phyloP scores from a whole-genome alignment of 2,329 filamentous ascomycete species.

The Lasiodiplodia hormozganensis region DNA sequence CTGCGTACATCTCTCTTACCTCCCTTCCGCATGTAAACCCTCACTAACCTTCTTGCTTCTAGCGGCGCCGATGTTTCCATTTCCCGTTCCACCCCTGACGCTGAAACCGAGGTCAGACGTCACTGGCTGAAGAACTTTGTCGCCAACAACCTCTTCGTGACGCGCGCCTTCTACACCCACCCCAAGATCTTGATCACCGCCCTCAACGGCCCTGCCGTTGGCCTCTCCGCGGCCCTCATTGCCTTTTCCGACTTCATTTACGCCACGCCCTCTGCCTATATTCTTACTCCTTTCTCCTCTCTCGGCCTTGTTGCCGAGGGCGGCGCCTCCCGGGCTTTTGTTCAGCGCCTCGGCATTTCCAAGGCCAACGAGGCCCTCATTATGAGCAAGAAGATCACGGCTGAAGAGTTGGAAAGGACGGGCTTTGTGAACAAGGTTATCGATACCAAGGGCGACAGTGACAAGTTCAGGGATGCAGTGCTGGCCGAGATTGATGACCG shows the following conservation, averaged over 20 bases:
- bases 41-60: slow-evolving; percentile 23
- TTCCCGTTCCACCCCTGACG: slow-evolving; percentile 49
- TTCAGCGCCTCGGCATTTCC: slow-evolving; percentile 77
- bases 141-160: slow-evolving; percentile 86
- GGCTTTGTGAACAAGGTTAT: slow-evolving; percentile 92
- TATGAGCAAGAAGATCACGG: slow-evolving; percentile 80
- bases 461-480: slow-evolving; percentile 74
- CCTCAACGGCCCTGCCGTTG: slow-evolving; percentile 90
- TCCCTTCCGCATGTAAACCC: not conserved
- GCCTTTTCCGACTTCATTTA: slow-evolving; percentile 94
- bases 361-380: slow-evolving; percentile 93
- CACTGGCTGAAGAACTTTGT: slow-evolving; percentile 76
- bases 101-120: slow-evolving; percentile 50
- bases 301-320: slow-evolving; percentile 92
- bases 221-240: slow-evolving; percentile 83
- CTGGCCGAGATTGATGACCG: slow-evolving; percentile 80
- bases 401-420: slow-evolving; percentile 73
- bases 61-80: slow-evolving; percentile 82
- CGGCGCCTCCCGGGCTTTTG: slow-evolving; percentile 78
- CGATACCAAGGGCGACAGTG: slow-evolving; percentile 65
- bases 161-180: slow-evolving; percentile 89
- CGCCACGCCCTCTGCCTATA: slow-evolving; percentile 77
- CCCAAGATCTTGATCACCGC: slow-evolving; percentile 91
- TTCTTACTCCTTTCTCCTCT: slow-evolving; percentile 90
- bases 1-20: slow-evolving; percentile 67